Percentiles rank a stretch among this genome's conserved stretches.
Conservation (phyloP, 345 rosid genomes). For the Boechera stricta region DNA sequence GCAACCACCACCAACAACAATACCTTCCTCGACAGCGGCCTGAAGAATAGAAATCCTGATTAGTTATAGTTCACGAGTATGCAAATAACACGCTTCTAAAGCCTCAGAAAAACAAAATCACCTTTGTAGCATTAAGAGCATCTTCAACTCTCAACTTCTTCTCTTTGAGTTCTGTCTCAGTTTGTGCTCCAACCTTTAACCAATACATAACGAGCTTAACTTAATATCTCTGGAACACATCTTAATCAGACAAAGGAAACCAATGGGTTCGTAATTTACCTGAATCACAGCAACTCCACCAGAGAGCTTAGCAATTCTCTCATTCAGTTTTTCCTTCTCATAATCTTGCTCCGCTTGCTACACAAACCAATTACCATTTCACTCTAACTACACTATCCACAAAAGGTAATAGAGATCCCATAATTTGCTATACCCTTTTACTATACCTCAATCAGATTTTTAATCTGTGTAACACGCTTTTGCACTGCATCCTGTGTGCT, state of each 20-base stretch:
- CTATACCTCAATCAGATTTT: slow-evolving; percentile 82
- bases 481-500: slow-evolving; percentile 93
- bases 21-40: slow-evolving; percentile 94
- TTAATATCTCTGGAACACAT: neutral
- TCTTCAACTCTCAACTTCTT: slow-evolving; percentile 98
- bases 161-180: slow-evolving; percentile 93
- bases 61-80: slow-evolving; percentile 6
- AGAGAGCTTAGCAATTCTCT: slow-evolving; percentile 93
- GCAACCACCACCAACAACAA: slow-evolving; percentile 93
- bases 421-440: neutral
- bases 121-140: slow-evolving; percentile 99
- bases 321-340: slow-evolving; percentile 90
- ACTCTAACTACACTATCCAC: neutral
- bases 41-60: slow-evolving; percentile 38
- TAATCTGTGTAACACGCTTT: slow-evolving; percentile 92
- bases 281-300: slow-evolving; percentile 91
- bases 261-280: slow-evolving; percentile 43
- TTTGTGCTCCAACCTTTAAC: slow-evolving; percentile 80
- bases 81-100: neutral
- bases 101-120: neutral
- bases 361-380: slow-evolving; percentile 24
- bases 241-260: neutral
- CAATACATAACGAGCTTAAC: slow-evolving; percentile 15
- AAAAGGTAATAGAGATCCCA: slow-evolving; percentile 4
- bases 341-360: slow-evolving; percentile 95